Percentiles rank a stretch among this genome's conserved stretches.
Conservation (phyloP, 2,329 filamentous ascomycete genomes). For the Capronia epimyces region DNA sequence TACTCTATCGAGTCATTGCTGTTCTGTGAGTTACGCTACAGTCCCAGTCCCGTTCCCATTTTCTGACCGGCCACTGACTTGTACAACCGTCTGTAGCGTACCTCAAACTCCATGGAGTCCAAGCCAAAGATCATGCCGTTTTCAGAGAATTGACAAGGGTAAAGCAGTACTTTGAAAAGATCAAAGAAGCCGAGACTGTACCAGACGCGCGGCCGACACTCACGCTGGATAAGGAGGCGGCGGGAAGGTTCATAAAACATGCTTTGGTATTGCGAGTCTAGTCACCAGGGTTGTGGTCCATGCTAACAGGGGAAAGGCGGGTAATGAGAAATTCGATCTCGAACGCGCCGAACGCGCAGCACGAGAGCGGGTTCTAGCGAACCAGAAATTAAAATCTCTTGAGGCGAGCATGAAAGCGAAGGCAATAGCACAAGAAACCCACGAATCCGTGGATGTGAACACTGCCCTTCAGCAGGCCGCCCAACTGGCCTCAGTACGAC, state of each 20-base stretch:
- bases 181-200: slow-evolving; percentile 64
- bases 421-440: slow-evolving; percentile 4
- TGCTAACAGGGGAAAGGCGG: slow-evolving; percentile 33
- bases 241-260: slow-evolving; percentile 73
- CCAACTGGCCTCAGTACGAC: slow-evolving; percentile 6
- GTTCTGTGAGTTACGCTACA: slow-evolving; percentile 59
- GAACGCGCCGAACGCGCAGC: slow-evolving; percentile 47
- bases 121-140: slow-evolving; percentile 79
- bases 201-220: slow-evolving; percentile 51
- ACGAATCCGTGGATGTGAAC: neutral
- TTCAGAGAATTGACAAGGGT: slow-evolving; percentile 81
- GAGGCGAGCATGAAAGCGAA: slow-evolving; percentile 15
- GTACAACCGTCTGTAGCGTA: no score
- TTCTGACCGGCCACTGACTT: slow-evolving; percentile 17
- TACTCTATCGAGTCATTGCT: slow-evolving; percentile 81
- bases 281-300: neutral
- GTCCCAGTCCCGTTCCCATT: neutral
- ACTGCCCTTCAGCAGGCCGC: slow-evolving; percentile 16
- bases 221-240: slow-evolving; percentile 67
- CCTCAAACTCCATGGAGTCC: slow-evolving; percentile 69
- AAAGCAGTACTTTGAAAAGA: slow-evolving; percentile 88
- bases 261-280: slow-evolving; percentile 54
- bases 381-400: slow-evolving; percentile 37
- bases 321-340: slow-evolving; percentile 49
- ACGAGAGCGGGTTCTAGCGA: slow-evolving; percentile 47